Base-by-base conservation (phyloP, 148 eudicot genomes). In the Rheum nobile region DNA sequence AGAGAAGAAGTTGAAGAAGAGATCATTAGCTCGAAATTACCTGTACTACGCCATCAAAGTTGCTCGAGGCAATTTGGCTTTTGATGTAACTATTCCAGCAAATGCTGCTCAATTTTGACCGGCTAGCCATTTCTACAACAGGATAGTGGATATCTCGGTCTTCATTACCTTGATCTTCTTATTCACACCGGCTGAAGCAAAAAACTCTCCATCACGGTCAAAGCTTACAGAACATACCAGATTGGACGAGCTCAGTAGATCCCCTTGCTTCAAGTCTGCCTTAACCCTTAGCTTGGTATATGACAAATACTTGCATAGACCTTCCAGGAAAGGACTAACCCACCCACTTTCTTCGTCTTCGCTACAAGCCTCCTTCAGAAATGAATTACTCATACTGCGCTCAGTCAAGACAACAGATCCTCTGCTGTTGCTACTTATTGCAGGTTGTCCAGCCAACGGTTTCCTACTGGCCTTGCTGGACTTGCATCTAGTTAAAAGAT, bases 71-170 rank as follows among this genome's bases (percentile, higher is more conserved):
- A 76, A 95, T 90, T 83, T 91, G 98, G 85, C 97, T 88, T 82
- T 95, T 95, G 76, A 90, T 95, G 79, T 95, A 91, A 74, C 88
- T 81, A 83, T 91, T 95, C 98, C 98, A 95, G 84, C 98, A 91
- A 76, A 95, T 81, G 80, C 97, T 90, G 83, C 98, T 95, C 41
- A 95, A 85, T 82, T 95, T 91, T 39, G 98, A 87, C 70, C 90
- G 87, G 79, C 96, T 87, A 19, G 84, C 76, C 91, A 95, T 86
- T 85, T 91, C 98, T 72, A 88, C 93, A 31, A 91, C 92, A 44
- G 97, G 98, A 76, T 95, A 95, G 78, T 90, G 96, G 52, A 95
- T 95, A 79, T 91, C 98, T 41, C 86, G 90, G 71, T 91, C 85
- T 72, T 83, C 89, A 35, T 85, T 84, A 42, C 88, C 86, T 95